Conservation (phyloP, 805 yeast genomes). For the Candida vartiovaarae region DNA sequence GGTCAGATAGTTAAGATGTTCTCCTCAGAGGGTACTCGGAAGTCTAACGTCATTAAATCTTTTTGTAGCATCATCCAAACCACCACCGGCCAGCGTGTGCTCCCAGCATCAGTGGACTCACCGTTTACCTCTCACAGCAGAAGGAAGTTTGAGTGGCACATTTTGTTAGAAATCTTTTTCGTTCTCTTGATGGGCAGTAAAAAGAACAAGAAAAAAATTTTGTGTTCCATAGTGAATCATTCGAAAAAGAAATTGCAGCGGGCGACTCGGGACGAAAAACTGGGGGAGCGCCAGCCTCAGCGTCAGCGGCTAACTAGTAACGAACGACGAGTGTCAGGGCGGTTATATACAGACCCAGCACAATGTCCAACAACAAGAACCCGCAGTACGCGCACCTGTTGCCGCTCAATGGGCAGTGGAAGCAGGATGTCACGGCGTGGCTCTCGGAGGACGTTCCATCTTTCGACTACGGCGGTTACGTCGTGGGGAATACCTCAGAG, state of each 20-base stretch:
- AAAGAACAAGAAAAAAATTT: no score
- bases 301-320: no score
- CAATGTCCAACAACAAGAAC: slow-evolving; percentile 4
- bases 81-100: no score
- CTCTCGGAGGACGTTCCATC: slow-evolving; percentile 86
- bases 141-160: neutral
- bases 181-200: no score
- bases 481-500: slow-evolving; percentile 73
- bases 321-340: no score
- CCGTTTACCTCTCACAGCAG: neutral
- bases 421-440: slow-evolving; percentile 65
- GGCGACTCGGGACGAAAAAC: no score
- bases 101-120: neutral
- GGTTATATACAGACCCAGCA: no score
- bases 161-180: neutral
- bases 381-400: slow-evolving; percentile 43
- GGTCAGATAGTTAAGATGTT: slow-evolving; percentile 18
- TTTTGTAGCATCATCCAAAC: slow-evolving; percentile 14
- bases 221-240: no score
- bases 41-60: slow-evolving; percentile 27
- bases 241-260: no score
- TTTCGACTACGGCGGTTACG: slow-evolving; percentile 91
- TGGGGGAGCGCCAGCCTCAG: no score
- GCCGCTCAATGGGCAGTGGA: slow-evolving; percentile 80
- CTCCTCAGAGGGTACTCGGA: slow-evolving; percentile 25